Conservation (phyloP, 805 yeast genomes). For the Starmerella floris region DNA sequence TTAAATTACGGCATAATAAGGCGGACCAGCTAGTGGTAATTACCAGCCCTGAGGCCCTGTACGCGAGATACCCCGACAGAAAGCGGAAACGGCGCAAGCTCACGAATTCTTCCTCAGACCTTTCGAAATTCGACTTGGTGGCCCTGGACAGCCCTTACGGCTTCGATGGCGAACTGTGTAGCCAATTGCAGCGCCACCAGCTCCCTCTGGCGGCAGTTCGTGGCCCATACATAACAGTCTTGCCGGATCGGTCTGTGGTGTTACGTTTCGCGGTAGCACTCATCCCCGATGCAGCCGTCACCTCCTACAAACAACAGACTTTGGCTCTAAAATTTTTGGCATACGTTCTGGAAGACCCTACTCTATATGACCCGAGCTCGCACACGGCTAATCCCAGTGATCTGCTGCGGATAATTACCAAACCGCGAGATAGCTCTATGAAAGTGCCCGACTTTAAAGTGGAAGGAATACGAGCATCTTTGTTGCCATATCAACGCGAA, state of each 20-base stretch:
- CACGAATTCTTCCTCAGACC: background rate
- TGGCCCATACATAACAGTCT: slow-evolving; percentile 1
- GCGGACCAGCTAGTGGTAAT: background rate
- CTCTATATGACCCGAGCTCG: slow-evolving; percentile 9
- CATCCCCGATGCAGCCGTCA: slow-evolving; percentile 1
- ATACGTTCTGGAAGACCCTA: slow-evolving; percentile 9
- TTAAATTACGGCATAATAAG: background rate
- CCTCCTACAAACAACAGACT: background rate
- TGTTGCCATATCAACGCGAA: slow-evolving; percentile 28
- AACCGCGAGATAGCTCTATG: background rate
- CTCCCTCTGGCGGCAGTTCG: background rate
- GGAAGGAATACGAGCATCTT: slow-evolving; percentile 8
- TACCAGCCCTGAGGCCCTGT: background rate
- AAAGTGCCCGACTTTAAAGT: slow-evolving; percentile 11
- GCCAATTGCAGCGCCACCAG: background rate
- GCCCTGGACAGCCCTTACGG: background rate
- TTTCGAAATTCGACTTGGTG: background rate
- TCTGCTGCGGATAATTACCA: slow-evolving; percentile 10
- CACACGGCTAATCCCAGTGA: slow-evolving; percentile 12
- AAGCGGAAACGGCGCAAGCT: background rate
- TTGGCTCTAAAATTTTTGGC: slow-evolving; percentile 11
- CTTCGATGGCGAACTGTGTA: background rate
- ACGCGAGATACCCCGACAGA: background rate
- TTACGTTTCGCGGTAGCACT: slow-evolving; percentile 2
- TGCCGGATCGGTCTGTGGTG: background rate